These are phyloP conservation scores for Gymnopilus junonius DNA, from an alignment of 768 basidiomycete genomes.

Conservation along the genomic window DNA sequence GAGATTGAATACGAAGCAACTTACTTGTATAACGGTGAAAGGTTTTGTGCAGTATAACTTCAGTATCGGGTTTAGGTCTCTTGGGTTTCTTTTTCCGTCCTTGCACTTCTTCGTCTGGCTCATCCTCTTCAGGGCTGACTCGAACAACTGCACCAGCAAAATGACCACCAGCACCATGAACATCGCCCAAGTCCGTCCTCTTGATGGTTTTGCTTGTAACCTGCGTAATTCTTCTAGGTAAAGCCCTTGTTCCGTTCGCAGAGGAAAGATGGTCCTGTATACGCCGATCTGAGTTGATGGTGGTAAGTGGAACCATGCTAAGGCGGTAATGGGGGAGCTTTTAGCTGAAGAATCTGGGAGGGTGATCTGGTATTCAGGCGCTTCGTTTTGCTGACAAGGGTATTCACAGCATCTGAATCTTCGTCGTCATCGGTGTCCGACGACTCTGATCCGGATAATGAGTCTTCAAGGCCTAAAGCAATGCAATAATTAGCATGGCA, in stretches of 20 bases:
- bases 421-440: conserved; percentile 60
- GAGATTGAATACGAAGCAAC: conserved; percentile 31
- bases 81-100: conserved; percentile 59
- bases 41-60: conserved; percentile 89
- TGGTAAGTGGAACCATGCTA: conserved; percentile 91
- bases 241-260: conserved; percentile 41
- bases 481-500: background rate
- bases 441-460: conserved; percentile 90
- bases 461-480: conserved; percentile 65
- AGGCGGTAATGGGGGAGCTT: conserved; percentile 57
- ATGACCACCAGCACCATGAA: conserved; percentile 99
- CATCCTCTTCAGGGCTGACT: conserved; percentile 59
- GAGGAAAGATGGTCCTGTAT: conserved; percentile 77
- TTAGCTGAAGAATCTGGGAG: conserved; percentile 40
- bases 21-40: conserved; percentile 98
- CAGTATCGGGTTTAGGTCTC: conserved; percentile 75
- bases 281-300: conserved; percentile 89
- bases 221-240: conserved; percentile 65
- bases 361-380: conserved; percentile 45
- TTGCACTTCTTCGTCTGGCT: conserved; percentile 44
- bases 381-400: conserved; percentile 67
- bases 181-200: conserved; percentile 86
- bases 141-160: conserved; percentile 92
- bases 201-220: conserved; percentile 59
- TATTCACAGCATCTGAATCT: conserved; percentile 67